phyloP scores from a whole-genome alignment of 345 rosid species.

The Pistacia integerrima region DNA sequence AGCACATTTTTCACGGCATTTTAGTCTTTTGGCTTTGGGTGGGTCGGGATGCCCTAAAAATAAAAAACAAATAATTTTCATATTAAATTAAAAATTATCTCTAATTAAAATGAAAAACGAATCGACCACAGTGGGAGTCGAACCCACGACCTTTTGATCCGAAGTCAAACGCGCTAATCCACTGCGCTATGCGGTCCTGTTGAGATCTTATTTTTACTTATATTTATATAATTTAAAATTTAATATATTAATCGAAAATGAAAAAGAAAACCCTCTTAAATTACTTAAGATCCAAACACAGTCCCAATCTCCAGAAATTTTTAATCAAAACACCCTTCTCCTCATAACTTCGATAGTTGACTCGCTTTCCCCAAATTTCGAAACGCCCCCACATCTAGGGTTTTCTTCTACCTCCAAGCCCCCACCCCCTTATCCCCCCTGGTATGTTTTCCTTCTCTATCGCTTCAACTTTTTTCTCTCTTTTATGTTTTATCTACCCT shows the following conservation, averaged over 20 bases:
- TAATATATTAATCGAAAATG: no score
- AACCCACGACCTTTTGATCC: conserved; percentile 99
- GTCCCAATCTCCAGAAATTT: not conserved
- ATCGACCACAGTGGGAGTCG: conserved; percentile 89
- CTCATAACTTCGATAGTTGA: conserved; percentile 2
- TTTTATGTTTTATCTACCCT: not conserved
- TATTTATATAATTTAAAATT: no score
- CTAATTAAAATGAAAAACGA: no score
- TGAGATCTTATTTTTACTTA: no score
- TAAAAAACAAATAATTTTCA: no score
- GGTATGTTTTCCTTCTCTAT: conserved; percentile 23
- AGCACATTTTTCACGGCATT: no score
- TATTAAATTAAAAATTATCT: no score
- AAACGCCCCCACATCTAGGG: conserved; percentile 46
- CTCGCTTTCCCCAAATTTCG: conserved; percentile 29
- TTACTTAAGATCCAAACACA: not conserved
- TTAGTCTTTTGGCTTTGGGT: no score
- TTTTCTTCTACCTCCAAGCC: conserved; percentile 26
- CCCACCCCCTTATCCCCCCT: not conserved
- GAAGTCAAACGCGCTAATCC: conserved; percentile 99
- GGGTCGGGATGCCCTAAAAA: no score
- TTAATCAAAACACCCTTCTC: conserved; percentile 26
- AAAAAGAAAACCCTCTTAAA: no score
- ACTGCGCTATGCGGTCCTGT: conserved; percentile 85
- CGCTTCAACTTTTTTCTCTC: not conserved